Conservation (phyloP, 805 yeast species). For the Debaryomyces hansenii region DNA sequence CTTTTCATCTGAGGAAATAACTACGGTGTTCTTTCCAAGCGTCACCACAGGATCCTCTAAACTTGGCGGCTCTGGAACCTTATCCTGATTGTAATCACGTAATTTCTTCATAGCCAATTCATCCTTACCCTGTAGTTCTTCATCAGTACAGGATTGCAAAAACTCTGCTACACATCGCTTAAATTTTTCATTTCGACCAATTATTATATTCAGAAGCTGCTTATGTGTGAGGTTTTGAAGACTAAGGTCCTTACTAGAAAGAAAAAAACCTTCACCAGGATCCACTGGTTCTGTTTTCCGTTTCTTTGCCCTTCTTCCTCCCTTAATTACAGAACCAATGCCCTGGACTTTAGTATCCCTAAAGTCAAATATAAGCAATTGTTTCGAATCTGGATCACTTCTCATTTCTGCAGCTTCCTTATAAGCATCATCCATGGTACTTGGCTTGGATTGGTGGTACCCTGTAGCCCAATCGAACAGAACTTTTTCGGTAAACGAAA, state of each 20-base stretch:
- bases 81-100: slow-evolving; percentile 27
- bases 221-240: slow-evolving; percentile 53
- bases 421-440: slow-evolving; percentile 47
- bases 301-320: slow-evolving; percentile 10
- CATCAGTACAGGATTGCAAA: slow-evolving; percentile 21
- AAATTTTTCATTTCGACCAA: slow-evolving; percentile 57
- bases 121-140: slow-evolving; percentile 14
- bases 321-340: slow-evolving; percentile 33
- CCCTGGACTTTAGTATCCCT: slow-evolving; percentile 63
- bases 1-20: slow-evolving; percentile 3
- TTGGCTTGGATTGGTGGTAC: slow-evolving; percentile 30
- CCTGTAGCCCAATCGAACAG: slow-evolving; percentile 36
- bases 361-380: slow-evolving; percentile 72
- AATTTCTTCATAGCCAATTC: slow-evolving; percentile 45
- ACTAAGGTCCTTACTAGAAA: slow-evolving; percentile 42
- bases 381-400: slow-evolving; percentile 39
- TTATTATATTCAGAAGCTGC: slow-evolving; percentile 60
- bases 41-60: slow-evolving; percentile 52
- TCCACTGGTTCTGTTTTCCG: slow-evolving; percentile 7
- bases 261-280: slow-evolving; percentile 22
- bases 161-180: slow-evolving; percentile 12
- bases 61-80: slow-evolving; percentile 50
- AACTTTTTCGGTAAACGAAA: slow-evolving; percentile 45
- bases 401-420: slow-evolving; percentile 53
- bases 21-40: slow-evolving; percentile 8